Evolutionary conservation across 192 early-diverging fungal genomes (phyloP).

Genomic region (Coemansia sp.): DNA sequence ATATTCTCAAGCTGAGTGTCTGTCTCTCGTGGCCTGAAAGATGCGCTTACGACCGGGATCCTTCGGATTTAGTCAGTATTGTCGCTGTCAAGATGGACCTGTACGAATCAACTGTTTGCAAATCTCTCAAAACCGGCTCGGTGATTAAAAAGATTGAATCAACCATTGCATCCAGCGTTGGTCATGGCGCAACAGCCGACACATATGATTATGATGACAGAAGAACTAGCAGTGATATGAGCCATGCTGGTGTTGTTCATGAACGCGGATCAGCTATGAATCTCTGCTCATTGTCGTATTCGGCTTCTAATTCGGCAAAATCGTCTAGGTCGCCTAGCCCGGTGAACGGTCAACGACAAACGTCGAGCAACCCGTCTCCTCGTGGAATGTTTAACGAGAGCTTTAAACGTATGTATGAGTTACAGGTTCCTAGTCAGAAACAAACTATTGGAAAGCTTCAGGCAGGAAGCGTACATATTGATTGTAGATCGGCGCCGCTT

Average conservation of each 20-base stretch:
- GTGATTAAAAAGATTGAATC: slow-evolving; percentile 16
- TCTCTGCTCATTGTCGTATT: no score
- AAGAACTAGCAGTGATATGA: no score
- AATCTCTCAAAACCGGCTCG: slow-evolving; percentile 23
- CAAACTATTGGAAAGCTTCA: neutral
- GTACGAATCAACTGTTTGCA: slow-evolving; percentile 29
- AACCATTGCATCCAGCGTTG: slow-evolving; percentile 14
- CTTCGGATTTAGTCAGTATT: slow-evolving; percentile 12
- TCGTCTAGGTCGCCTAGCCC: neutral
- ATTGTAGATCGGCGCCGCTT: slow-evolving; percentile 43
- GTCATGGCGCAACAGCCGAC: neutral
- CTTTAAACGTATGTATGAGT: slow-evolving; percentile 11
- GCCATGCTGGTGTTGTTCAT: no score
- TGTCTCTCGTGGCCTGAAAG: slow-evolving; percentile 27
- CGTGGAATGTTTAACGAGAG: slow-evolving; percentile 38
- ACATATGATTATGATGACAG: no score
- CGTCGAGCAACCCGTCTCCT: neutral
- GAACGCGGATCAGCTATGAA: no score
- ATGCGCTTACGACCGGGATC: slow-evolving; percentile 14
- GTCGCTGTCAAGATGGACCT: slow-evolving; percentile 28
- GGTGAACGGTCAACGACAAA: neutral
- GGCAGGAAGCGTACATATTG: slow-evolving; percentile 27
- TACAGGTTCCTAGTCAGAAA: slow-evolving; percentile 20
- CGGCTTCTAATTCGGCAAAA: no score
- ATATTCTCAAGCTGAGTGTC: slow-evolving; percentile 18